Conservation (phyloP, 169 alveolate genomes). For the Plasmodium inui region DNA sequence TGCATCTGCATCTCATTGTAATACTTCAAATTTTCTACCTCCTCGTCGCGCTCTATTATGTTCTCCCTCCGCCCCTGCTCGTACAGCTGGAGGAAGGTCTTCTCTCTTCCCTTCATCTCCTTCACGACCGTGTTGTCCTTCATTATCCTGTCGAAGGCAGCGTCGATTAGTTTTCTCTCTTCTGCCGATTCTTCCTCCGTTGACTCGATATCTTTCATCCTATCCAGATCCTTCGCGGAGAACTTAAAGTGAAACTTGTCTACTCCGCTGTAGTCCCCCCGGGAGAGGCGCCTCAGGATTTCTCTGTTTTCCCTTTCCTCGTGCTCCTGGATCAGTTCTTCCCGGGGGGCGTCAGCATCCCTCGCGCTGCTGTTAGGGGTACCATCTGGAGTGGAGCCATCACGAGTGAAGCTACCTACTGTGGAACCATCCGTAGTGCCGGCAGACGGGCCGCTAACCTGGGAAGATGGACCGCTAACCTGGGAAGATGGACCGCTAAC, state of each 20-base stretch:
- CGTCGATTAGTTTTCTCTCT: constrained; percentile 33
- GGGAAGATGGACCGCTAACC: too few species aligned
- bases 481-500: too few species aligned
- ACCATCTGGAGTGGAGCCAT: background rate
- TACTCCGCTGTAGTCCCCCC: constrained; percentile 51
- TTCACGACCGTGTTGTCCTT: background rate
- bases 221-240: constrained; percentile 26
- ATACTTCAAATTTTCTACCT: constrained; percentile 45
- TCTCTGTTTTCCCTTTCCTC: constrained; percentile 29
- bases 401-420: background rate
- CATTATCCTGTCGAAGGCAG: background rate
- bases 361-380: too few species aligned
- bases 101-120: background rate
- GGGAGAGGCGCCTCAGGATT: background rate
- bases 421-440: background rate
- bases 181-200: background rate
- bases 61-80: constrained; percentile 25
- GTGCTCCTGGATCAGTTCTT: background rate
- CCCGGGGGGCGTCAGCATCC: background rate
- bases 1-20: constrained; percentile 20
- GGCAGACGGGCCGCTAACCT: too few species aligned
- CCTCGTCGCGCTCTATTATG: constrained; percentile 23
- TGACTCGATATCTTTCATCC: background rate
- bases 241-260: constrained; percentile 44
- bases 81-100: constrained; percentile 11